Conservation (phyloP, 2,329 filamentous ascomycete species). For the Nannizzia gypsea region DNA sequence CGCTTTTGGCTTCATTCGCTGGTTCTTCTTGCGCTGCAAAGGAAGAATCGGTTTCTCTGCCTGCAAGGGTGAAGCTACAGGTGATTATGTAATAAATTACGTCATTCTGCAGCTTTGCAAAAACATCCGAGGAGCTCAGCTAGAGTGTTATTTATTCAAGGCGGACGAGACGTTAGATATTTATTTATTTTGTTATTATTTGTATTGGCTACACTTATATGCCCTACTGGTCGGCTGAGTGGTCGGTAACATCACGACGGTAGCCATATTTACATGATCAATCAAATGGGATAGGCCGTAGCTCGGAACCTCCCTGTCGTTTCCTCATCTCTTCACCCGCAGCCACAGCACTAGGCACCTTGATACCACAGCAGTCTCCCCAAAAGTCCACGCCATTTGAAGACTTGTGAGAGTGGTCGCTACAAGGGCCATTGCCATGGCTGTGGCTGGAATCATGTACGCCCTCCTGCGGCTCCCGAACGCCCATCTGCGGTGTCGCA, state of each 20-base stretch:
- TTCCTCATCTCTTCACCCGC: slow-evolving; percentile 84
- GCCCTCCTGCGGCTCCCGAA: slow-evolving; percentile 34
- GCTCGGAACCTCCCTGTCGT: slow-evolving; percentile 51
- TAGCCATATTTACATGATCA: slow-evolving; percentile 13
- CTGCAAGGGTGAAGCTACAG: neutral
- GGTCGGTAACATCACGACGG: neutral
- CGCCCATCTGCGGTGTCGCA: slow-evolving; percentile 65
- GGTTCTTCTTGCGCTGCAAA: neutral
- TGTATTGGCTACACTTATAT: neutral
- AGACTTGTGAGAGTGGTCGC: slow-evolving; percentile 51
- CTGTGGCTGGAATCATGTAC: slow-evolving; percentile 35
- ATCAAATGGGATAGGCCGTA: slow-evolving; percentile 44
- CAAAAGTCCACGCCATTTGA: slow-evolving; percentile 43
- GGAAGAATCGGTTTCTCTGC: too few relatives aligned
- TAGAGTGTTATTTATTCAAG: too few relatives aligned
- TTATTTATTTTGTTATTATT: neutral
- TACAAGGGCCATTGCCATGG: slow-evolving; percentile 43
- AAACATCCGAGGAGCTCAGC: neutral
- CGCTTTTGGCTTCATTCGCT: neutral
- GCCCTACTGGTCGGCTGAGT: neutral
- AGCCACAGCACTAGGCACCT: slow-evolving; percentile 86
- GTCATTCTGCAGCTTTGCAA: neutral
- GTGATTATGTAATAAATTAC: neutral
- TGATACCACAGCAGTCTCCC: slow-evolving; percentile 97
- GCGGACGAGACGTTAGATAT: neutral